These are phyloP conservation scores for Fusarium piperis DNA, from an alignment of 2,329 filamentous ascomycete genomes.

Conservation along the genomic window DNA sequence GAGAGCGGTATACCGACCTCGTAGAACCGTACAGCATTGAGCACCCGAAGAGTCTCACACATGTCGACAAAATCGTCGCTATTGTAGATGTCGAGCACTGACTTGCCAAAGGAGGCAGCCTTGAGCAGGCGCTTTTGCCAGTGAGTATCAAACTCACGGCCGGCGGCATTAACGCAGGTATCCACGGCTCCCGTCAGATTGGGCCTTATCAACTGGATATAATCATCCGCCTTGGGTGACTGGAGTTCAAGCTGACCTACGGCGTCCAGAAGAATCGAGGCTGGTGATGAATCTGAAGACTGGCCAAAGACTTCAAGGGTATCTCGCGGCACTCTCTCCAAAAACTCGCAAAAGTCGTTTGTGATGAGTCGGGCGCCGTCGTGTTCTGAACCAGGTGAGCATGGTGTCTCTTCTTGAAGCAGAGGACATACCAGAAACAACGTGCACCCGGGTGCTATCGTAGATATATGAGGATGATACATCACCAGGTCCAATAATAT, in stretches of 20 bases:
- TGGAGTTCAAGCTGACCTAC: constrained; percentile 91
- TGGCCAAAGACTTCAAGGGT: constrained; percentile 90
- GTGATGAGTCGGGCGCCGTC: constrained; percentile 93
- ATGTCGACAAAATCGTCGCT: constrained; percentile 99
- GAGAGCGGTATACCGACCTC: constrained; percentile 90
- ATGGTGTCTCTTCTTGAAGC: background rate
- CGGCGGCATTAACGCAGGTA: constrained; percentile 90
- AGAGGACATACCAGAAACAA: constrained; percentile 73
- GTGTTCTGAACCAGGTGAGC: constrained; percentile 57
- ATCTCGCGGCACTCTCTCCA: constrained; percentile 91
- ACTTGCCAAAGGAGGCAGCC: constrained; percentile 97
- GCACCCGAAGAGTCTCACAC: constrained; percentile 90
- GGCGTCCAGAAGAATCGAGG: constrained; percentile 92
- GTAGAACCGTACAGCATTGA: constrained; percentile 93
- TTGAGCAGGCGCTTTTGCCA: constrained; percentile 98
- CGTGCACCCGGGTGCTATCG: constrained; percentile 86
- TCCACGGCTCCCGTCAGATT: constrained; percentile 93
- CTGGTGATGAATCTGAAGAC: constrained; percentile 87
- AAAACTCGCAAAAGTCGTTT: constrained; percentile 94
- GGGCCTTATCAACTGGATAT: constrained; percentile 91
- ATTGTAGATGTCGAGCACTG: constrained; percentile 95
- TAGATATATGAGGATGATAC: constrained; percentile 84
- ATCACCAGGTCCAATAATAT: constrained; percentile 87
- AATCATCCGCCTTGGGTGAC: constrained; percentile 96
- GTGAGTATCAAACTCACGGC: constrained; percentile 87